Base-by-base conservation (phyloP, 139 green algal species). In the Auxenochlorella pyrenoidosa region DNA sequence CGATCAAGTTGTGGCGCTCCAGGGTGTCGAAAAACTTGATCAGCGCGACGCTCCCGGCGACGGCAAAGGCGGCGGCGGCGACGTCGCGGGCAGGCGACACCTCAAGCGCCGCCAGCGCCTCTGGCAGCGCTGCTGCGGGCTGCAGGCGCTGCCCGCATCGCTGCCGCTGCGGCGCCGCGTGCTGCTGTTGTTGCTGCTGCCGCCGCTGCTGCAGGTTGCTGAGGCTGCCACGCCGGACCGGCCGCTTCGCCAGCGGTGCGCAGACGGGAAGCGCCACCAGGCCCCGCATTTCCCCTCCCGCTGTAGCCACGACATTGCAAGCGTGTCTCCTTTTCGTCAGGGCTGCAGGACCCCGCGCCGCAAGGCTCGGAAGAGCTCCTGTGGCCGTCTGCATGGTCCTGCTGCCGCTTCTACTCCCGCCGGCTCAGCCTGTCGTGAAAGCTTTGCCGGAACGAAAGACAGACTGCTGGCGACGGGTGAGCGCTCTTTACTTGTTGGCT, bases 11-110 rank as follows among this genome's bases (percentile, higher is more conserved):
- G 28, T 41, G 15, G 22, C 32, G 43, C 81, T 90, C 87, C 54
- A 90, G 71, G 2, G 63, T 88, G 63, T 90, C 81, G 51, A 90
- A 90, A 43, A 90, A 86, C 44, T 76, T 71, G 47, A 90, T 76
- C 13, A 90, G 70, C 6, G 71, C 30, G 71, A 84, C 79, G 75
- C 80, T 60, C 47, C 87, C 87, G 2, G 58, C 21, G 5, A 78
- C 76, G 0, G 87, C 80, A 44, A 90, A 76, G 19, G 38, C 30
- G 4, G 71, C 87, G 19, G 87, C 87, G 16, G 70, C 58, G 13
- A 82, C 16, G 40, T 90, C 87, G 16, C 87, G 66, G 8, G 43
- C 82, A 19, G 82, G 82, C 43, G 66, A 66, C 5, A 34, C 43
- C 44, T 78, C 82, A 22, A 79, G 34, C 43, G 40, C 43, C 18